Evolutionary conservation across 192 early-diverging fungal species (phyloP).

Genomic region (Podila clonocystis): DNA sequence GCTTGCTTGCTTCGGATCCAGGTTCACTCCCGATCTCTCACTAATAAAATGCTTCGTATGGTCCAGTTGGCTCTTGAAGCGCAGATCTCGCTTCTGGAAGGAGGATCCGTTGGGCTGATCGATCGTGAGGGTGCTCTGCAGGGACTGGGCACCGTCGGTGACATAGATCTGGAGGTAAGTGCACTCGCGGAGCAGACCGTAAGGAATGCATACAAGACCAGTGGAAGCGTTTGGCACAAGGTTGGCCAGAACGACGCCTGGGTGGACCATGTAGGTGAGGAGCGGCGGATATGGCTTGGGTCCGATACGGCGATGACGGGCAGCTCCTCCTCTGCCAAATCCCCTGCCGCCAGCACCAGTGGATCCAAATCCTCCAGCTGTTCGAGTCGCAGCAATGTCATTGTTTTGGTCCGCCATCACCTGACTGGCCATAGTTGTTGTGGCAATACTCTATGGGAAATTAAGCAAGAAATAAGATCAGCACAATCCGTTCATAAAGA

Average conservation of each 20-base stretch:
- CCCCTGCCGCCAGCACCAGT: neutral
- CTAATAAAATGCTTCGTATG: constrained; percentile 29
- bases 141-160: constrained; percentile 20
- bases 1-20: constrained; percentile 15
- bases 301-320: constrained; percentile 20
- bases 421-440: constrained; percentile 18
- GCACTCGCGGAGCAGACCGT: constrained; percentile 8
- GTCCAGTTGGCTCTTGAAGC: constrained; percentile 27
- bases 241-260: constrained; percentile 21
- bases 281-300: constrained; percentile 5
- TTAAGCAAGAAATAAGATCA: neutral
- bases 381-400: neutral
- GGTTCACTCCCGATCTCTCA: constrained; percentile 16
- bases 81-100: constrained; percentile 26
- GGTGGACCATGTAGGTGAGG: constrained; percentile 19
- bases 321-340: constrained; percentile 21
- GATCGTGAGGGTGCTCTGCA: constrained; percentile 4
- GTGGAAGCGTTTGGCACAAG: constrained; percentile 13
- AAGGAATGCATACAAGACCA: constrained; percentile 12
- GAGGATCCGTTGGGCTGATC: neutral
- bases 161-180: constrained; percentile 35
- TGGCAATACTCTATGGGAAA: constrained; percentile 16
- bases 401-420: constrained; percentile 11
- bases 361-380: neutral
- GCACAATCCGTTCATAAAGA: neutral